These are phyloP conservation scores for Plectranthus barbatus DNA, from an alignment of 257 asterid species.

Conservation along the genomic window DNA sequence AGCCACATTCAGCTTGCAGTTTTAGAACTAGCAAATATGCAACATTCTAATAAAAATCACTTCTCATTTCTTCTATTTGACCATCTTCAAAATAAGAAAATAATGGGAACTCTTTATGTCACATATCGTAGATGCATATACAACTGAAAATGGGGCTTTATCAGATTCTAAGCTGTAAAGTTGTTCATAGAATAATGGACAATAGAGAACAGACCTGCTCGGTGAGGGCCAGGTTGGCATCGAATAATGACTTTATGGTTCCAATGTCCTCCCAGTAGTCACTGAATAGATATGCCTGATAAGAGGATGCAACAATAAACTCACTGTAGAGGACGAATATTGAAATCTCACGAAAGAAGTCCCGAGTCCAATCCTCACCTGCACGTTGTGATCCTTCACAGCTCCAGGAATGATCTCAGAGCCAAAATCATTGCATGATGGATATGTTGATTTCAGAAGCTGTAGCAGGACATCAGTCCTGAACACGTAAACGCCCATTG, in stretches of 20 bases:
- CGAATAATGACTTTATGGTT: slow-evolving; percentile 78
- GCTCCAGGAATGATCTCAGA: slow-evolving; percentile 95
- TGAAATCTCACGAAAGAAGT: neutral
- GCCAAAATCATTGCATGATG: slow-evolving; percentile 88
- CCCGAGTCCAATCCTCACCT: slow-evolving; percentile 32
- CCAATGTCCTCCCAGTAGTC: slow-evolving; percentile 99
- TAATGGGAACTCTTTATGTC: neutral
- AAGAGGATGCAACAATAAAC: slow-evolving; percentile 10
- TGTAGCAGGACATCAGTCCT: slow-evolving; percentile 65
- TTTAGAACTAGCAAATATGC: neutral
- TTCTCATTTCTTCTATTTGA: neutral
- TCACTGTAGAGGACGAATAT: neutral
- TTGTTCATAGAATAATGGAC: neutral
- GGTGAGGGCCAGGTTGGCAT: slow-evolving; percentile 88
- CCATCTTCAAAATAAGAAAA: neutral
- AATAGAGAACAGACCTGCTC: slow-evolving; percentile 48
- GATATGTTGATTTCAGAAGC: slow-evolving; percentile 54
- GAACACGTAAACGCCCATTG: slow-evolving; percentile 94
- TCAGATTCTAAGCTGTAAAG: neutral
- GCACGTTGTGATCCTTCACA: slow-evolving; percentile 75
- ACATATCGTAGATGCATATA: neutral
- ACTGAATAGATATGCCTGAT: slow-evolving; percentile 69
- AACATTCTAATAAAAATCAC: neutral
- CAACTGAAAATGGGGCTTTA: neutral
- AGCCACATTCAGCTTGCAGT: slow-evolving; percentile 8